These are phyloP conservation scores for Plantago elongata DNA, from an alignment of 257 asterid genomes.

Conservation along the genomic window DNA sequence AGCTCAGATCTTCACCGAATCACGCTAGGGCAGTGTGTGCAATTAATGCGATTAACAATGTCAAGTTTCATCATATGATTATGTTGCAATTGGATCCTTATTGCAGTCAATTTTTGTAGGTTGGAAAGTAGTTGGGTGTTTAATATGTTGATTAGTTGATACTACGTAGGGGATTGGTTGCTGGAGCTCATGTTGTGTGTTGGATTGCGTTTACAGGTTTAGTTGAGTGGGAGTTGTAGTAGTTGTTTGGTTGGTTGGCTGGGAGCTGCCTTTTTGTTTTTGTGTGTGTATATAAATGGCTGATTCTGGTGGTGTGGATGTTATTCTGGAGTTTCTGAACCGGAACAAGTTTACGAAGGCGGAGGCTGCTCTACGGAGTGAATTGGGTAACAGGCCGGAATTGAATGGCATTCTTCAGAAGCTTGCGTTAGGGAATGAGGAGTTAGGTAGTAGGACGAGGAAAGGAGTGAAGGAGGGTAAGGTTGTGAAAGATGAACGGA, in stretches of 20 bases:
- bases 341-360: slow-evolving; percentile 78
- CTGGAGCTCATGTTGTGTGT: slow-evolving; percentile 7
- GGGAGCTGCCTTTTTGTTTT: slow-evolving; percentile 13
- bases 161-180: slow-evolving; percentile 15
- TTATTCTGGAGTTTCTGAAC: slow-evolving; percentile 62
- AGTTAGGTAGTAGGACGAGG: slow-evolving; percentile 30
- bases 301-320: slow-evolving; percentile 69
- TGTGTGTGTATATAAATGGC: slow-evolving; percentile 59
- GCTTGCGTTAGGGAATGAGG: slow-evolving; percentile 57
- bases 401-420: slow-evolving; percentile 55
- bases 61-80: no score
- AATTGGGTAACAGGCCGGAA: slow-evolving; percentile 64
- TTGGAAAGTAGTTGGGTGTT: no score
- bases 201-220: slow-evolving; percentile 42
- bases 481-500: slow-evolving; percentile 32
- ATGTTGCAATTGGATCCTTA: no score
- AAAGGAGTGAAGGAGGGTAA: slow-evolving; percentile 50
- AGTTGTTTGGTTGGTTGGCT: slow-evolving; percentile 23
- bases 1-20: neutral
- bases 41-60: neutral
- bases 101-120: no score
- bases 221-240: slow-evolving; percentile 26
- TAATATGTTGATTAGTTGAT: neutral
- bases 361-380: slow-evolving; percentile 86
- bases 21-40: neutral